A percentile compares a stretch with the other conserved stretches of the same genome.
Evolutionary conservation across 352 stramenopile species (phyloP).

Genomic region (Globisporangium viniferum): DNA sequence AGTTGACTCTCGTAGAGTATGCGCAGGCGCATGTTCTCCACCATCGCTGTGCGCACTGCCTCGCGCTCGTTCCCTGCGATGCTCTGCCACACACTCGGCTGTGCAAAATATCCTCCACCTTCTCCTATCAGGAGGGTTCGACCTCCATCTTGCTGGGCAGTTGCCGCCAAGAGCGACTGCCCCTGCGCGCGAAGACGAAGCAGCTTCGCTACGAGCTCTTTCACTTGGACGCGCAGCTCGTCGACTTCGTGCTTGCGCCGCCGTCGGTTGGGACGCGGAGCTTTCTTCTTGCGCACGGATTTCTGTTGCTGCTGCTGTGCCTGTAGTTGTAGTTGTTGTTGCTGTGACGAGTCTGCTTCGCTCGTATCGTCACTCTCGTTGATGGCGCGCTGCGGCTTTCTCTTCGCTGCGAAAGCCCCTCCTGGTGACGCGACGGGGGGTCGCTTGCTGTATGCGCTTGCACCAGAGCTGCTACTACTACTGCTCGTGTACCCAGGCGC

Average conservation of each 20-base stretch:
- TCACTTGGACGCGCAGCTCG: neutral
- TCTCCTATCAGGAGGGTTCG: neutral
- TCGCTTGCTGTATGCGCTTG: neutral
- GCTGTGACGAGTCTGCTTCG: neutral
- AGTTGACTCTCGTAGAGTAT: constrained; percentile 33
- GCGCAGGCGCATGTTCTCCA: constrained; percentile 33
- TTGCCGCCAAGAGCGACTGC: neutral
- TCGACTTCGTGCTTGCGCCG: neutral
- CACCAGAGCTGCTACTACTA: neutral
- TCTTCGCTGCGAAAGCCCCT: neutral
- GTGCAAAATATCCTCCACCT: neutral
- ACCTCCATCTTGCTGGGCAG: neutral
- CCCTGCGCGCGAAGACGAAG: neutral
- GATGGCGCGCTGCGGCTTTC: neutral
- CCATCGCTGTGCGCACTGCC: constrained; percentile 24
- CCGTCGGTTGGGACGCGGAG: neutral
- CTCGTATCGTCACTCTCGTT: neutral
- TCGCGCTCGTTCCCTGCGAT: constrained; percentile 30
- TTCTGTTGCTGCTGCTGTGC: neutral
- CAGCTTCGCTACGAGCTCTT: neutral
- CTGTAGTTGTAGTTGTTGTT: neutral
- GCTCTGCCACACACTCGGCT: constrained; percentile 23
- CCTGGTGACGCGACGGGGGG: too few species aligned
- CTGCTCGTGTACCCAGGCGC: neutral
- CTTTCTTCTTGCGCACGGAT: neutral